phyloP scores from a whole-genome alignment of 108 stramenopile genomes.

The Aurantiochytrium sp. region DNA sequence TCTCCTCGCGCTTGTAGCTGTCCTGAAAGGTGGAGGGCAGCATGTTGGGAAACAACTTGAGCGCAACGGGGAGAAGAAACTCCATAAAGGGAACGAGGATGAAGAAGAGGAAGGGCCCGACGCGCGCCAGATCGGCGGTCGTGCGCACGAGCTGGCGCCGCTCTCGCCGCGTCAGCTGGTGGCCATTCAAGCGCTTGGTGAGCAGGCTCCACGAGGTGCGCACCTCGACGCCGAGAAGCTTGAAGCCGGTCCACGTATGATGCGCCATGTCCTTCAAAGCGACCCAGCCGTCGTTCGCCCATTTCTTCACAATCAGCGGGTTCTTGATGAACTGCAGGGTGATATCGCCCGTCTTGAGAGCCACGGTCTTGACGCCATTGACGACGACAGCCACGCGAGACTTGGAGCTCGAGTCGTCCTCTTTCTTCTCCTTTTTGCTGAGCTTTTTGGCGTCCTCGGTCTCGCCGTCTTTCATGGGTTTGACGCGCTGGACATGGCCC shows the following conservation, averaged over 20 bases:
- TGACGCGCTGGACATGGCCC: no score
- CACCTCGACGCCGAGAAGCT: conserved; percentile 83
- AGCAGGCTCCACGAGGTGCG: conserved; percentile 73
- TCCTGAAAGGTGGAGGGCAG: conserved; percentile 97
- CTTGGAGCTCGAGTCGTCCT: not conserved
- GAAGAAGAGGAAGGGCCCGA: conserved; percentile 92
- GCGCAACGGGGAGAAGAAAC: conserved; percentile 88
- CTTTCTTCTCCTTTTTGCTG: no score
- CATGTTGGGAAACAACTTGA: conserved; percentile 96
- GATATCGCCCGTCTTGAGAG: not conserved
- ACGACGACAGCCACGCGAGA: not conserved
- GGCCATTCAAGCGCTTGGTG: conserved; percentile 64
- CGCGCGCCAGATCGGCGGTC: conserved; percentile 84
- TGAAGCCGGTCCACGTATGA: conserved; percentile 91
- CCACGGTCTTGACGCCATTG: not conserved
- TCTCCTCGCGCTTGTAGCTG: conserved; percentile 87
- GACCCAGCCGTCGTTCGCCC: not conserved
- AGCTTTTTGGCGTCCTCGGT: no score
- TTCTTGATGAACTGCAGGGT: not conserved
- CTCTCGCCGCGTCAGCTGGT: conserved; percentile 82
- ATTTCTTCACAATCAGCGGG: not conserved
- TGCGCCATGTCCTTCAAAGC: conserved; percentile 63
- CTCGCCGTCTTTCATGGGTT: no score
- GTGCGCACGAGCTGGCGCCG: conserved; percentile 90
- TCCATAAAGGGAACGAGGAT: conserved; percentile 96